Evolutionary conservation across 148 eudicot species (phyloP).

Genomic region (Vaccinium corymbosum): DNA sequence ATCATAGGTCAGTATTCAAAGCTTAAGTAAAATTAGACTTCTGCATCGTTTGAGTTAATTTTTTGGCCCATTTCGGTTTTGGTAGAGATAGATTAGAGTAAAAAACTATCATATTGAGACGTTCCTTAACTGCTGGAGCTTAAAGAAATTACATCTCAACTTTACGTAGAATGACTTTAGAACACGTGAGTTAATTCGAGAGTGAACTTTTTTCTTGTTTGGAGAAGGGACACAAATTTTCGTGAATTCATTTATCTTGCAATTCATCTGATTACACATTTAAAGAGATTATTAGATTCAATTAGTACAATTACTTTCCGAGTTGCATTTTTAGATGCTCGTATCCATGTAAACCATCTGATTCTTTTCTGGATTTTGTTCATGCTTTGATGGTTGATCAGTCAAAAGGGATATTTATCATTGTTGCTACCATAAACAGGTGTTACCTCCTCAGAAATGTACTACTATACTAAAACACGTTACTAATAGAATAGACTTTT

Average conservation of each 20-base stretch:
- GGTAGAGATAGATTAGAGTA: too few relatives aligned
- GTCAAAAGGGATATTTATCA: neutral
- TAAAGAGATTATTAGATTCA: conserved; percentile 5
- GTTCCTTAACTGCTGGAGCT: too few relatives aligned
- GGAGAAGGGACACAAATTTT: neutral
- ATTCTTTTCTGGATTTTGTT: neutral
- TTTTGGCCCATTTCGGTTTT: too few relatives aligned
- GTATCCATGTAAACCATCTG: neutral
- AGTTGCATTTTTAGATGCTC: neutral
- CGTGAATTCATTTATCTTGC: neutral
- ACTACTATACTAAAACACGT: neutral
- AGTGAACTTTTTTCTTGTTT: neutral
- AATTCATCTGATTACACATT: neutral
- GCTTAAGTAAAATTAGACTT: too few relatives aligned
- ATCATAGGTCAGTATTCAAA: conserved; percentile 8
- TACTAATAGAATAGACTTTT: neutral
- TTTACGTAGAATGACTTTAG: neutral
- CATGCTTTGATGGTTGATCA: neutral
- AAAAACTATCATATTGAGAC: too few relatives aligned
- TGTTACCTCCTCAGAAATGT: neutral
- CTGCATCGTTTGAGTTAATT: too few relatives aligned
- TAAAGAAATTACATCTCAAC: too few relatives aligned
- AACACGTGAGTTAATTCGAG: neutral
- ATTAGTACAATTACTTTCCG: neutral
- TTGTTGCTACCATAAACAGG: neutral